Evolutionary conservation across 371 early-diverging fungal species (phyloP), one percentile per base, ranked within the genome.

Genomic region (Homolaphlyctis polyrhiza): DNA sequence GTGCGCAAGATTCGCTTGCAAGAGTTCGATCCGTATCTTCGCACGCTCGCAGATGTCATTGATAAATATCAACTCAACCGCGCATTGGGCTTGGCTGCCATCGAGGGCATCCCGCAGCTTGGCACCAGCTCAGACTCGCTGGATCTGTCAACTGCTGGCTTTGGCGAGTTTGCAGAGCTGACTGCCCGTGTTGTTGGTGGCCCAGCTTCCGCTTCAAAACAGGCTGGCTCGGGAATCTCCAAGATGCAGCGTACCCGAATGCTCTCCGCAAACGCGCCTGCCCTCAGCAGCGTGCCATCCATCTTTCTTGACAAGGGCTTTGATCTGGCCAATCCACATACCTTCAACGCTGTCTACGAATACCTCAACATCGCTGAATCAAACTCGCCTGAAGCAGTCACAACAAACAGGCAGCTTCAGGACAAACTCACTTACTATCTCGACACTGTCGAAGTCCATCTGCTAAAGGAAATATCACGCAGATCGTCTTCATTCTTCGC

Each of bases 401-500:
- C 84, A 18, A 83, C 88, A 29, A 90, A 89, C 64, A 78, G 79
- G 13, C 80, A 84, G 21, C 75, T 94, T 47, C 93, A 96, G 74
- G 94, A 95, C 50, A 88, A 91, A 33, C 78, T 96, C n/a, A 89
- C 92, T 0, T 85, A 89, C 62, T 91, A 93, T 65, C 74, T 93
- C 64, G 96, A 96, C 70, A 90, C 90, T 0, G 93, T 96, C 5
- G 97, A 97, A 70, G 88, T 89, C 0, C 94, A 95, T 64, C 72
- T 97, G 36, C 84, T 93, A 30, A 86, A 85, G 29, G 97, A 97
- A 70, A 95, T 97, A 35, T 91, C 94, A 34, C 84, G 86, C 28
- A 77, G 96, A 35, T 92, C 94, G 51, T 83, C 89, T 1, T 90
- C 95, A 0, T 97, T 97, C 67, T 97, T 97, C 70, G 89, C 89